Base-by-base conservation (phyloP, 1,139 yeast genomes). In the Wickerhamomyces sp. region DNA sequence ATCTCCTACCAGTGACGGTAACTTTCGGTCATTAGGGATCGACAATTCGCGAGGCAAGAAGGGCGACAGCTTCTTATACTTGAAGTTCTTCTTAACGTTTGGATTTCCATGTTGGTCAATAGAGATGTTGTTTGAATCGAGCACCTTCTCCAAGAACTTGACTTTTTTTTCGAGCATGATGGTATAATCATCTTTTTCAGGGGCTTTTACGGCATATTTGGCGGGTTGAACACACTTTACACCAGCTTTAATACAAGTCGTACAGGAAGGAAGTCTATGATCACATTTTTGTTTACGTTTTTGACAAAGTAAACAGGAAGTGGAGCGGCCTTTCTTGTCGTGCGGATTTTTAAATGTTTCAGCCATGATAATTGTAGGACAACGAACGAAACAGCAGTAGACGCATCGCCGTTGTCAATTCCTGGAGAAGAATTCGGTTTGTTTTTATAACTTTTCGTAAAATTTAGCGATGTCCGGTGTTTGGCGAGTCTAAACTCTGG, bases 181-280 rank as follows among this genome's bases (percentile, higher is more conserved):
- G 1, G 79, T 73, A 44, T 75, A 75, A 23, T 72, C 78, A 42
- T 72, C 75, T 46, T 68, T 70, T 13, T 54, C 57, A 13, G 61
- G 60, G 2, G 58, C 48, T 37, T 55, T 58, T n/a, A 49, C 52
- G 1, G 68, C 64, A 40, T 76, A 76, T 36, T 73, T 63, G 5
- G 73, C 73, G 0, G 83, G 83, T 47, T 76, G 79, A 4, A 75
- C 61, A 52, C 83, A 76, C 40, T 65, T 59, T 4, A 69, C 73
- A 18, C 70, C 73, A 0, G 82, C 78, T 46, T 73, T 73, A 34
- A 75, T 54, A 55, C 83, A 76, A 27, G 76, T 75, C 8, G 82
- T 72, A 47, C 83, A 76, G 28, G 74, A 64, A 3, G 83, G 83
- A 8, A 70, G 52, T 36, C 77, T 61, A 40, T 75, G 82, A 45